A percentile compares a stretch with the other conserved stretches of the same genome.
These are phyloP conservation scores for Mycena epipterygia DNA, from an alignment of 768 basidiomycete genomes.

Conservation along the genomic window DNA sequence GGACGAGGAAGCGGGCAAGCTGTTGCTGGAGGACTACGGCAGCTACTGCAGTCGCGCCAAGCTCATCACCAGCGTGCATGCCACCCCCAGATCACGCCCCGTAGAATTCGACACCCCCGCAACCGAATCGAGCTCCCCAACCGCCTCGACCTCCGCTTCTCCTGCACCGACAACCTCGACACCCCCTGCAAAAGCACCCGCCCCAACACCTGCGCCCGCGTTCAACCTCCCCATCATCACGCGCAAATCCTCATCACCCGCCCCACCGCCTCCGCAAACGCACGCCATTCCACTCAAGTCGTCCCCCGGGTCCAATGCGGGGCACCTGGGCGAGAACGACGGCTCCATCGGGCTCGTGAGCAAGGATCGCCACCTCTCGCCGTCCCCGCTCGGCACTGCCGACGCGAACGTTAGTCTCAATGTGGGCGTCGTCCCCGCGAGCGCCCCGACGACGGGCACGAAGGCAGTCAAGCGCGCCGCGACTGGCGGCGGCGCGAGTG, in stretches of 20 bases:
- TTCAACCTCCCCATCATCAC: conserved; percentile 58
- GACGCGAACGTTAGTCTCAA: conserved; percentile 73
- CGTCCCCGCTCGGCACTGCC: conserved; percentile 78
- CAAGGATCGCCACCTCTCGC: conserved; percentile 77
- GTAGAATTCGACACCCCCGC: conserved; percentile 73
- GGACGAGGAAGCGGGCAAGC: conserved; percentile 96
- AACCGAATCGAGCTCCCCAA: conserved; percentile 38
- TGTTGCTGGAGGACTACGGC: conserved; percentile 90
- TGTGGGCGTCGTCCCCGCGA: conserved; percentile 45
- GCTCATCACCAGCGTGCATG: conserved; percentile 93
- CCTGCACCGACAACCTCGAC: conserved; percentile 47
- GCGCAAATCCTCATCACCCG: conserved; percentile 60
- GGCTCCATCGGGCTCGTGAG: conserved; percentile 38
- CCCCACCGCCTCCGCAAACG: conserved; percentile 49
- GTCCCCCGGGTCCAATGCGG: conserved; percentile 46
- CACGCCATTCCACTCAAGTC: conserved; percentile 54
- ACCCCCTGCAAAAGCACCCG: conserved; percentile 46
- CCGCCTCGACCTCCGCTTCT: conserved; percentile 26
- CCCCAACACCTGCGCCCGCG: conserved; percentile 39
- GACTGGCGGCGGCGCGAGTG: conserved; percentile 61
- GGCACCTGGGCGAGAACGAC: conserved; percentile 48
- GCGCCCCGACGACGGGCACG: conserved; percentile 51
- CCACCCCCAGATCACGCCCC: conserved; percentile 82
- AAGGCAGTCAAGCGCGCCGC: conserved; percentile 82
- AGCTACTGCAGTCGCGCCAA: conserved; percentile 89